Conservation (phyloP, 2,329 filamentous ascomycete genomes). For the Setomelanomma holmii region DNA sequence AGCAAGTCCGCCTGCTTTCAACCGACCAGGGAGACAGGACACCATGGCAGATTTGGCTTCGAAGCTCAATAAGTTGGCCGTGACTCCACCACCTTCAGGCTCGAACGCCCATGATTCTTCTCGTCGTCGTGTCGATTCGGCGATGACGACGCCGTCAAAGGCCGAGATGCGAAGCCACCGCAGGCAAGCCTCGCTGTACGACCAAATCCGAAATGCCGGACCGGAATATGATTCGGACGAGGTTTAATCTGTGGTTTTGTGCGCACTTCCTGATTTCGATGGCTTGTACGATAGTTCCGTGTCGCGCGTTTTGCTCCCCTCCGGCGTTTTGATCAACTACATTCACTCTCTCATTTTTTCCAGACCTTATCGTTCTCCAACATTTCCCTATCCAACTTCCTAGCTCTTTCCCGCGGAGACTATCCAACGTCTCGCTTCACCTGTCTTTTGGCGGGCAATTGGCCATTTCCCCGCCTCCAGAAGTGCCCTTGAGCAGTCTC, state of each 20-base stretch:
- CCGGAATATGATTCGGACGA: not conserved
- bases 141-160: not conserved
- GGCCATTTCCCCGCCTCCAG: not conserved
- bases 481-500: not conserved
- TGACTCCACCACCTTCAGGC: slow-evolving; percentile 7
- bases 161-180: not conserved
- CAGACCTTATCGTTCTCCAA: too few relatives aligned
- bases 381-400: not conserved
- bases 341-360: too few relatives aligned
- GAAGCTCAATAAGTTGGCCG: not conserved
- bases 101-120: not conserved
- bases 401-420: not conserved
- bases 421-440: not conserved
- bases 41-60: not conserved
- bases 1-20: too few relatives aligned
- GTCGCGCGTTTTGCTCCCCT: not conserved
- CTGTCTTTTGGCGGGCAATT: not conserved
- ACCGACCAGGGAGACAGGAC: not conserved
- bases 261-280: too few relatives aligned
- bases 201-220: too few relatives aligned
- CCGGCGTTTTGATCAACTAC: too few relatives aligned
- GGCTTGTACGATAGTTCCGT: not conserved
- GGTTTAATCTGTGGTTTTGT: too few relatives aligned
- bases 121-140: slow-evolving; percentile 2
- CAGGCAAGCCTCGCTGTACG: not conserved